Base-by-base conservation (phyloP, 306 rosid species). In the Prunus padus region DNA sequence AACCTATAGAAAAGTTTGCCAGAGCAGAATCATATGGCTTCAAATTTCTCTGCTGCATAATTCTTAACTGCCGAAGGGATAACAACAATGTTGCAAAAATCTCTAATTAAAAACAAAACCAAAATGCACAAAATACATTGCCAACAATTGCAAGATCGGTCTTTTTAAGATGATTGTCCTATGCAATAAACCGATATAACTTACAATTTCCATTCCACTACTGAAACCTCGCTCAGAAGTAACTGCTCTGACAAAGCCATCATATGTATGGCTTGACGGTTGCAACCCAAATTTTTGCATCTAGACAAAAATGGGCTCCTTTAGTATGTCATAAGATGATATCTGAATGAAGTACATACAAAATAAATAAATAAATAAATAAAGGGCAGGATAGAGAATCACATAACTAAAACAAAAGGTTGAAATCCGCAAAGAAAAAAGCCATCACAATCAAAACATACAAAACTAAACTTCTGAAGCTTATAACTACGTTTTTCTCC, bases 211-310 rank as follows among this genome's bases (percentile, higher is more conserved):
- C 78, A 89, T 77, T 81, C 86, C 96, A 60, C 77, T 72, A 56
- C 74, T 77, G 80, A 78, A 83, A 71, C 88, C 87, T 76, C 83
- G 65, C 76, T 83, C 69, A 67, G 85, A 81, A 80, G 81, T 82
- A 85, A 79, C 78, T 14, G 93, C 91, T 83, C 84, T 88, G 74
- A 89, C 64, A 82, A 85, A 71, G 81, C 88, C 86, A 86, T 91
- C 88, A 64, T 81, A 91, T 18, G 90, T 87, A 69, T 69, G 70
- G 80, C 91, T 75, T 63, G 89, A 84, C 8, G 91, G 93, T 73
- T 82, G 83, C 89, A 93, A 79, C 71, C 97, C 92, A 69, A 91
- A 83, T 68, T 80, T 84, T 86, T 86, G 89, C 97, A 88, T 93
- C 98, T 93, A 82, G 74, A 86, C 50, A 76, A 61, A 89, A 70